These are phyloP conservation scores for Fusarium fujikuroi DNA, from an alignment of 2,329 filamentous ascomycete genomes.

Conservation along the genomic window DNA sequence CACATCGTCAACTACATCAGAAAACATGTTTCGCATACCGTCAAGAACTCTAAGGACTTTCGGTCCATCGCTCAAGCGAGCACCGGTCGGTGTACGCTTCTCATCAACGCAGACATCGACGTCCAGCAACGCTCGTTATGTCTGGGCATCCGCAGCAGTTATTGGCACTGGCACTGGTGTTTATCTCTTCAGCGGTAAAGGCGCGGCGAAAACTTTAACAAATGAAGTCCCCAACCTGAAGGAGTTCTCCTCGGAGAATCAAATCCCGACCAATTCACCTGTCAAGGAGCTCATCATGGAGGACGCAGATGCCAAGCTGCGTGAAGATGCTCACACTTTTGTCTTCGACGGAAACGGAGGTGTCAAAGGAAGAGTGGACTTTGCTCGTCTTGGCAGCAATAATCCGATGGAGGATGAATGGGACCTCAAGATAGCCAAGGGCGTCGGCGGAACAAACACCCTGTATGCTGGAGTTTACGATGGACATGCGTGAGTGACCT, in stretches of 20 bases:
- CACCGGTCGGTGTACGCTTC: slow-evolving; percentile 9
- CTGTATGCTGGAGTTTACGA: slow-evolving; percentile 58
- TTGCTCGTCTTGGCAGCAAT: slow-evolving; percentile 51
- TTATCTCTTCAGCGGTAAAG: slow-evolving; percentile 17
- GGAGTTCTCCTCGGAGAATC: slow-evolving; percentile 27
- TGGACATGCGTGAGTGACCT: slow-evolving; percentile 57
- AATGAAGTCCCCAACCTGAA: slow-evolving; percentile 16
- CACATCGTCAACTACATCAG: neutral
- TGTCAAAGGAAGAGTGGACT: slow-evolving; percentile 47
- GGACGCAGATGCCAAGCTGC: slow-evolving; percentile 46
- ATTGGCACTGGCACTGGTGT: slow-evolving; percentile 17
- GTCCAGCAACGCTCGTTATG: neutral
- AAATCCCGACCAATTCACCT: slow-evolving; percentile 43
- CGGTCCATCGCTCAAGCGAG: slow-evolving; percentile 2
- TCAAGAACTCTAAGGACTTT: neutral
- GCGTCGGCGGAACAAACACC: slow-evolving; percentile 43
- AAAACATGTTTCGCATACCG: slow-evolving; percentile 29
- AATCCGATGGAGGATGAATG: slow-evolving; percentile 51
- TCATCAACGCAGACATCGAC: slow-evolving; percentile 23
- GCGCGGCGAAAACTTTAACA: neutral
- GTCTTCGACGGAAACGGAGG: slow-evolving; percentile 43
- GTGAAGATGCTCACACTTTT: slow-evolving; percentile 46
- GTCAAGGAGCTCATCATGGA: slow-evolving; percentile 42
- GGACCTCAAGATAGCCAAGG: slow-evolving; percentile 47
- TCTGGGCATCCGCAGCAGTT: slow-evolving; percentile 12